Base-by-base conservation (phyloP, 2,329 filamentous ascomycete genomes). In the Juglanconis sp. region DNA sequence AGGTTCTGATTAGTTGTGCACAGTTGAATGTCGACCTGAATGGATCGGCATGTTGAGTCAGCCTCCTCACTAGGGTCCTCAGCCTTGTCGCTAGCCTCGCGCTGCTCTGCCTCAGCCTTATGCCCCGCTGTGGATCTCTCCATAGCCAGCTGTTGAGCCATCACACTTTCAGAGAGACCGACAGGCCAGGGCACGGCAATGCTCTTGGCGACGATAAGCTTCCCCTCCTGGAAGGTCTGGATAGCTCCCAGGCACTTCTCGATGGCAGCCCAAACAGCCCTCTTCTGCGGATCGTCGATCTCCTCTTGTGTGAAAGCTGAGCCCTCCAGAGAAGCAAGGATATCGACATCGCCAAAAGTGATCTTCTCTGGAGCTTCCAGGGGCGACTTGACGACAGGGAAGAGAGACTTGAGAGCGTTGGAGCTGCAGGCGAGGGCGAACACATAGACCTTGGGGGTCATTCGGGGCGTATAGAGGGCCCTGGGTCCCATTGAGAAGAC, bases 321-420 rank as follows among this genome's bases (percentile, higher is more conserved):
- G 1, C 51, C 54, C 52, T 70, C 68, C 0, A 70, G 56, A 0
- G 77, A 74, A 1, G 91, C 80, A 1, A 92, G 72, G 61, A 93
- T 78, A 72, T 95, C 91, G 42, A 96, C 75, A 65, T 95, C 91
- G 24, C 91, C 91, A 67, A 85, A 82, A 65, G 86, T 83, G 0
- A 65, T 47, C 72, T 95, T 95, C 1, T 71, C 86, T 0, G 90
- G 90, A 0, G 84, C 88, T 65, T 92, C 88, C 34, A 88, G 82
- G 0, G 89, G 86, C 0, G 81, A 79, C 1, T 78, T 81, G 4
- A 89, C 84, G 7, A 74, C 75, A 0, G 73, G 57, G 66, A 84
- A 91, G 3, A 87, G 72, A 1, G 74, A 66, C 1, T 73, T 71
- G 0, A 90, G 79, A 2, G 79, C 70, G 0, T 68, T 59, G 32